Base-by-base conservation (phyloP, 1,284 basidiomycete species). In the Porodaedalea pini region DNA sequence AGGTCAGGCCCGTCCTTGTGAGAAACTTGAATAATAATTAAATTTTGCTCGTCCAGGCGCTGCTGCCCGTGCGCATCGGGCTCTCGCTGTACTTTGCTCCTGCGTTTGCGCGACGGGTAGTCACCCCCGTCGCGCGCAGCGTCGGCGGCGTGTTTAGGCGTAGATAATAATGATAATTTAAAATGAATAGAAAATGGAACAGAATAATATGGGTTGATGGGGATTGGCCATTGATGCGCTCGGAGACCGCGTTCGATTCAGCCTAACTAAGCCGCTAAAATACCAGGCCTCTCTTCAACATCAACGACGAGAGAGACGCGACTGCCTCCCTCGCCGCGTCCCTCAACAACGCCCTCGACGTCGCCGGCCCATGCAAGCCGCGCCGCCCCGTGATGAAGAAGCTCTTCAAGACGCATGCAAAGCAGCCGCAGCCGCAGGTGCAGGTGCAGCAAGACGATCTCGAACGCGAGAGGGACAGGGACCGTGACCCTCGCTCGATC, bases 41-140 rank as follows among this genome's bases (percentile, higher is more conserved):
- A 47, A 37, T 39, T 56, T 53, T 47, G 27, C 34, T 47, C 57
- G 19, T 54, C 3, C 63, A 94, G 92, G 89, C 88, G 0, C 70
- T 94, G 11, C 67, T 92, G 2, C 91, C 93, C 1, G 67, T 89
- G 17, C 82, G 93, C 6, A 81, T 95, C 61, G 90, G 81, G 0
- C 67, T 84, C 1, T 92, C 90, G 1, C 63, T 94, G 29, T 92
- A 87, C 64, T 74, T 89, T 2, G 79, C 91, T 0, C 92, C 92
- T 8, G 77, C 78, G 8, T 89, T 94, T 69, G 88, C 91, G 10
- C 75, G 90, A 45, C 61, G 74, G 7, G 66, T 85, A 4, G 66
- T 92, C 17, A 82, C 88, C 54, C 90, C 90, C 10, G 2, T 36
- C 19, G 31, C 59, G 81, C 11, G 69, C 74, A 13, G 58, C 54